Evolutionary conservation across 1,284 basidiomycete genomes (phyloP).

Genomic region (Thecaphora frezii): DNA sequence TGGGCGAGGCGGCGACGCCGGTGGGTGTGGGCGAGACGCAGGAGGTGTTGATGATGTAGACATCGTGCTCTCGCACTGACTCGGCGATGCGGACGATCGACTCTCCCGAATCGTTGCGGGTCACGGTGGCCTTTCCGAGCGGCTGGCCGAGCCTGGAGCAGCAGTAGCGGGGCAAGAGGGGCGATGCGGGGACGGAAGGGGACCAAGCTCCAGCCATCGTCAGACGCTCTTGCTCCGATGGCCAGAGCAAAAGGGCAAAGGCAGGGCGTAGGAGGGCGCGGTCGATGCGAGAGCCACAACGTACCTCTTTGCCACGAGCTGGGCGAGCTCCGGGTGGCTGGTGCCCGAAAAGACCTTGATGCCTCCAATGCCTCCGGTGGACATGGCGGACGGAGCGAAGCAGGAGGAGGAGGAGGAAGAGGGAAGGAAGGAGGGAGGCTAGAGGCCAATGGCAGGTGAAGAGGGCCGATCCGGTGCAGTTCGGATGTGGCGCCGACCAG

Average conservation of each 20-base stretch:
- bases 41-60: slow-evolving; percentile 97
- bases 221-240: no score
- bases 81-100: slow-evolving; percentile 88
- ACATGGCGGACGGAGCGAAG: slow-evolving; percentile 8
- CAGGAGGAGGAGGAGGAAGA: background rate
- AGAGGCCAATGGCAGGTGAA: no score
- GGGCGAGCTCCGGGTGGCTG: slow-evolving; percentile 86
- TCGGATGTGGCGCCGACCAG: no score
- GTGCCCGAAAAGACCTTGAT: slow-evolving; percentile 51
- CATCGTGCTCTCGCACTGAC: slow-evolving; percentile 95
- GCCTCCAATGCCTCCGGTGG: slow-evolving; percentile 12
- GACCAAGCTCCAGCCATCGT: no score
- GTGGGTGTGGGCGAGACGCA: slow-evolving; percentile 66
- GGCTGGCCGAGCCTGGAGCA: slow-evolving; percentile 46
- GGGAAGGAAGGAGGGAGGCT: background rate
- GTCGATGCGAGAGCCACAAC: no score
- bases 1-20: slow-evolving; percentile 37
- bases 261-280: no score
- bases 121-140: slow-evolving; percentile 68
- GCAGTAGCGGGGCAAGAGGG: background rate
- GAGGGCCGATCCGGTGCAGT: no score
- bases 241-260: no score
- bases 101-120: slow-evolving; percentile 87
- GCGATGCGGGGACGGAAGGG: no score
- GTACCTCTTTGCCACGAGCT: slow-evolving; percentile 88